Evolutionary conservation across 768 basidiomycete species (phyloP).

Genomic region (Amanita rubescens): DNA sequence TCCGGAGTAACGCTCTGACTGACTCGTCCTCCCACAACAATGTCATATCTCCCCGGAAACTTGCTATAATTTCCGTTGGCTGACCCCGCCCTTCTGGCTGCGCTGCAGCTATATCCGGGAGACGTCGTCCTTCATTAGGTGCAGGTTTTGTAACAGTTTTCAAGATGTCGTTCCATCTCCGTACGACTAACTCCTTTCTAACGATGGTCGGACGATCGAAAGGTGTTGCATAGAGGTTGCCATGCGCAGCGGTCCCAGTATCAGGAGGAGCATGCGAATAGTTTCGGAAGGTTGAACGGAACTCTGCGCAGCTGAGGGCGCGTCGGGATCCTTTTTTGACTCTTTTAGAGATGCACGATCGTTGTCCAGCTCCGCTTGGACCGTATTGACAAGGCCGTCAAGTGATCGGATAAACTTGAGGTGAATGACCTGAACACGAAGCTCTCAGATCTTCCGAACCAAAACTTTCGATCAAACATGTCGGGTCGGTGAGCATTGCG

Average conservation of each 20-base stretch:
- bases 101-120: neutral
- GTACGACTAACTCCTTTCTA: slow-evolving; percentile 18
- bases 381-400: slow-evolving; percentile 51
- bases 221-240: slow-evolving; percentile 15
- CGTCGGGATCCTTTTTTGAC: neutral
- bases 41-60: slow-evolving; percentile 45
- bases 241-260: slow-evolving; percentile 32
- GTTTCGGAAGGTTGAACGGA: slow-evolving; percentile 19
- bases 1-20: slow-evolving; percentile 37
- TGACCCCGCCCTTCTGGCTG: slow-evolving; percentile 22
- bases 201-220: neutral
- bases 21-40: slow-evolving; percentile 49
- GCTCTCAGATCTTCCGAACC: too few relatives aligned
- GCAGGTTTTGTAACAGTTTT: slow-evolving; percentile 8
- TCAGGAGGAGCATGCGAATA: slow-evolving; percentile 28
- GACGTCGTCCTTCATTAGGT: neutral
- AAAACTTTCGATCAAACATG: too few relatives aligned
- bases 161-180: slow-evolving; percentile 16
- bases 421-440: slow-evolving; percentile 69
- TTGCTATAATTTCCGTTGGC: slow-evolving; percentile 46
- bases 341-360: slow-evolving; percentile 14
- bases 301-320: neutral
- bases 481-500: too few relatives aligned
- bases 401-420: slow-evolving; percentile 68
- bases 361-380: slow-evolving; percentile 41